These are phyloP conservation scores for Cyclospora cayetanensis DNA, from an alignment of 169 alveolate species.

Conservation along the genomic window DNA sequence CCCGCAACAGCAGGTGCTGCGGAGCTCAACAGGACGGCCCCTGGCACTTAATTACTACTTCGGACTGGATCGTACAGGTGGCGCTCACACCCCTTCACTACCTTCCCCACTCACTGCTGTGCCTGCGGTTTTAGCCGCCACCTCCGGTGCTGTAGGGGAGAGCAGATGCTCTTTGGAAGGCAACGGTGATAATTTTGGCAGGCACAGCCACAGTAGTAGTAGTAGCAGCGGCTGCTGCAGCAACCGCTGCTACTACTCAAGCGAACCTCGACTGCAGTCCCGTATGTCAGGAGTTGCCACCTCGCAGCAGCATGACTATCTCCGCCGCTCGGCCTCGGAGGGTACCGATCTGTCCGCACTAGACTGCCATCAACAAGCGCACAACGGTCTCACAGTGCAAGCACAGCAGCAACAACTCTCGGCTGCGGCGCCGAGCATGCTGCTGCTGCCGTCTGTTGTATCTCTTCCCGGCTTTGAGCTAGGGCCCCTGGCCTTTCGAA, in stretches of 20 bases:
- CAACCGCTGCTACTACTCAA: not conserved
- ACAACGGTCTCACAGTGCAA: not conserved
- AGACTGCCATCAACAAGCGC: not conserved
- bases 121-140: not conserved
- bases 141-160: slow-evolving; percentile 6
- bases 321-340: slow-evolving; percentile 62
- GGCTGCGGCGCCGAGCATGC: slow-evolving; percentile 49
- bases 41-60: slow-evolving; percentile 57
- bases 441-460: slow-evolving; percentile 61
- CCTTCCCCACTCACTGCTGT: slow-evolving; percentile 17
- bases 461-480: slow-evolving; percentile 33
- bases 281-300: not conserved
- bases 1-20: not conserved
- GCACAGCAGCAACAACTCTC: slow-evolving; percentile 27
- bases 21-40: not conserved
- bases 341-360: slow-evolving; percentile 46
- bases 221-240: slow-evolving; percentile 53
- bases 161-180: slow-evolving; percentile 18
- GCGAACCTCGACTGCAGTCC: not conserved
- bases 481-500: slow-evolving; percentile 34
- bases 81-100: not conserved
- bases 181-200: slow-evolving; percentile 10
- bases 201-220: slow-evolving; percentile 24
- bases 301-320: slow-evolving; percentile 10
- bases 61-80: slow-evolving; percentile 38